Percentiles rank a stretch among this genome's conserved stretches.
Conservation (phyloP, 345 rosid species). For the Eucalyptus microcorys region DNA sequence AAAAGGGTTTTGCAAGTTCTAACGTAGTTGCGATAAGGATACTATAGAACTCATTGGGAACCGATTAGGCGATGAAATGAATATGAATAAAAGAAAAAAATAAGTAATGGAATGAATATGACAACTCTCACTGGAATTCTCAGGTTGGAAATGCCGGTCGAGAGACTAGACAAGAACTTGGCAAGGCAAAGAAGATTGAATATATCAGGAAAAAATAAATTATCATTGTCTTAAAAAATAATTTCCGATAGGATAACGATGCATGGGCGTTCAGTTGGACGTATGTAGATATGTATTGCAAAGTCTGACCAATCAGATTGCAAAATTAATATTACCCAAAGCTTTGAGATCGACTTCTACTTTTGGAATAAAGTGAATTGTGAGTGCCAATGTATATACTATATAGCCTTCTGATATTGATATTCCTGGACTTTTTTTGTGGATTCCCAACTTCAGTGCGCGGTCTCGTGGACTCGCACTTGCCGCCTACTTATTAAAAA, state of each 20-base stretch:
- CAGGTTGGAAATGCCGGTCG: no score
- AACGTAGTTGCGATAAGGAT: no score
- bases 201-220: neutral
- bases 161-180: no score
- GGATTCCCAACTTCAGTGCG: neutral
- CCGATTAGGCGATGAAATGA: fast-evolving
- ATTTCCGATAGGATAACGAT: neutral
- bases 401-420: no score
- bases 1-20: no score
- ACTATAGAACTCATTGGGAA: no score
- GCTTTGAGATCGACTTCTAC: neutral
- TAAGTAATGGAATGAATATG: no score
- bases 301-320: neutral
- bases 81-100: no score
- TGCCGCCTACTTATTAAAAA: neutral
- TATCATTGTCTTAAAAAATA: no score
- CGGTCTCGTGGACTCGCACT: neutral
- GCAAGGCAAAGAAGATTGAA: no score
- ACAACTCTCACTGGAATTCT: no score
- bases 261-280: neutral
- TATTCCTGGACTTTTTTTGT: neutral
- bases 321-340: neutral
- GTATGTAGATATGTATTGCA: neutral
- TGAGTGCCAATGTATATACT: neutral
- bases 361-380: neutral